Evolutionary conservation across 441 rosid genomes (phyloP), one percentile per base, ranked within the genome.

Genomic region (Sinapis alba): DNA sequence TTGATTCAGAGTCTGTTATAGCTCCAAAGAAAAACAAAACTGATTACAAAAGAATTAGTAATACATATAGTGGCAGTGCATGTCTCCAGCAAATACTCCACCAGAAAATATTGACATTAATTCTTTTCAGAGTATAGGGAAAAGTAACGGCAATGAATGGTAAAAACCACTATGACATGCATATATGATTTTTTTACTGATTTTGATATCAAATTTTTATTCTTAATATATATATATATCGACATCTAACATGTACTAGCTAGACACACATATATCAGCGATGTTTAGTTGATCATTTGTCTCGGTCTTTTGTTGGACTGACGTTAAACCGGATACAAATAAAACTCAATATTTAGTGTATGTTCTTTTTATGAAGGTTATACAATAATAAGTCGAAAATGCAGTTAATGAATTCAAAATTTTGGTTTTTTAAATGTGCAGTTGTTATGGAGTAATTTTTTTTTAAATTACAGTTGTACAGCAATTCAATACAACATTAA

Each of bases 401-500:
- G 65, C 32, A 41, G 10, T 53, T 3, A 12, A 18, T 62, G 6
- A 16, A 26, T 32, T 27, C 10, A 43, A 11, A 18, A 26, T 0
- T 1, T 59, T 1, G 13, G 21, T 27, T 28, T 27, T 28, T 60
- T 11, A 9, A 28, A 15, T 6, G 0, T 15, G 53, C 53, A n/a
- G n/a, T n/a, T n/a, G n/a, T n/a, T n/a, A n/a, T n/a, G n/a, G n/a
- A n/a, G n/a, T n/a, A n/a, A n/a, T n/a, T n/a, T n/a, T n/a, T n/a
- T n/a, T n/a, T n/a, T n/a, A n/a, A 24, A 24, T 24, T 24, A 24
- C 27, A 34, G 38, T 8, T 11, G 38, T 12, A 34, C 19, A 28
- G 53, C 6, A 15, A 68, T 23, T 60, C n/a, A 69, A 10, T 41
- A 27, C 19, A 20, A 20, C 70, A 76, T 54, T 76, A 20, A 69